Base-by-base conservation (phyloP, 2,329 filamentous ascomycete genomes). In the Akanthomyces uredinophilus region DNA sequence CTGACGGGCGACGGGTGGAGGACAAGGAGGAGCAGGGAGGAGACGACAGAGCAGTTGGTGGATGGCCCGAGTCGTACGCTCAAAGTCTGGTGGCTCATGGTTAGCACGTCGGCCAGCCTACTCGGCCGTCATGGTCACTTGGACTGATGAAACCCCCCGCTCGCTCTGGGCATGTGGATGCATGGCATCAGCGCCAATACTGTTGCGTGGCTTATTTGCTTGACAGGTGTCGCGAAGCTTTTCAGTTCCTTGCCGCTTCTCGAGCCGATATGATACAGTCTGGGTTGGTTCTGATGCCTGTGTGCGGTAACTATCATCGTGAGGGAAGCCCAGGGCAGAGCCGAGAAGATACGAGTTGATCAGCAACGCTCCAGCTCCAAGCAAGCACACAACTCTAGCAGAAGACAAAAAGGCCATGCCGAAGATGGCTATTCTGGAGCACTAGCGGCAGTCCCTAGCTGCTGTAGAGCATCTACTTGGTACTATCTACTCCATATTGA, bases 51-150 rank as follows among this genome's bases (percentile, higher is more conserved):
- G n/a, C 43, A 47, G 41, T 57, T 24, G 4, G 14, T 29, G 43
- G 44, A 50, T 50, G 44, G 55, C 44, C 46, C 29, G 37, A 51
- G 46, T 22, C 35, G 37, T 27, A 49, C 46, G 24, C 46, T 59
- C 43, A n/a, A 27, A 22, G 18, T 52, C n/a, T 32, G 10, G 55
- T 57, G 43, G 43, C 54, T 49, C 54, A 50, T 18, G 53, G 53
- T 20, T 20, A 46, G 37, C 54, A 47, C 27, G 51, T 43, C 35
- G 24, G 51, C 51, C 29, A 53, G 35, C 51, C 37, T 41, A 27
- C 51, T 47, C 44, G 55, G 55, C 3, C 16, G 18, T n/a, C 22
- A 41, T 39, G 55, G 55, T 50, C 55, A 58, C 55, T 58, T 58
- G 32, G 20, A 57, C 29, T 37, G 41, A 27, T 24, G 43, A 57